Evolutionary conservation across 352 stramenopile genomes (phyloP), one percentile per base, ranked within the genome.

Genomic region (Phytophthora parvispora): DNA sequence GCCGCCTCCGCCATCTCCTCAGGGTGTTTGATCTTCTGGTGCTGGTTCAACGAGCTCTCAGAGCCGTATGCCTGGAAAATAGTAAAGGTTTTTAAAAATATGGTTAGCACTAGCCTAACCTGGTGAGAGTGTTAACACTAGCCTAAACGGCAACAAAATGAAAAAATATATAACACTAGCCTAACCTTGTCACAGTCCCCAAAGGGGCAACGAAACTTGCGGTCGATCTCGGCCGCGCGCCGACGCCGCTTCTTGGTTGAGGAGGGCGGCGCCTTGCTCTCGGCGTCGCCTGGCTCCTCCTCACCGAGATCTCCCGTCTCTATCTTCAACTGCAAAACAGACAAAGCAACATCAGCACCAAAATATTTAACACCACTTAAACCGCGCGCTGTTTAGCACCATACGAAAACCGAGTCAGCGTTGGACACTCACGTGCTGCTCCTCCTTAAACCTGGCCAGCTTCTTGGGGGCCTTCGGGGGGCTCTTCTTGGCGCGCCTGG

Each of bases 11-110:
- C 64, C 24, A 76, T 58, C 50, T 80, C 59, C 12, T 87, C 60
- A 7, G 79, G 78, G 50, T 94, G 86, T 72, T 96, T 96, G 2
- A 96, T 68, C n/a, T 77, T 80, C 58, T 92, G 85, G 49, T 96
- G 88, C 47, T 96, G 88, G 16, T 79, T 94, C 20, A 96, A 64
- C 4, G 86, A 94, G 6, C 88, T 84, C 75, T 94, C 88, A 0
- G 85, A 93, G 4, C 88, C 88, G 52, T 96, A 96, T 6, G 88
- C 88, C 84, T 94, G 0, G 9, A 4, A 3, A 13, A 24, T 10
- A 42, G 9, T n/a, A 52, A 53, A 12, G n/a, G n/a, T n/a, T n/a
- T n/a, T n/a, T n/a, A n/a, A 52, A 47, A 15, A 27, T 48, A 56
- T 49, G 42, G 20, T 27, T 49, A 70, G 43, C 16, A 59, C 38